Base-by-base conservation (phyloP, 805 yeast species). In the Wickerhamomyces rabaulensis region DNA sequence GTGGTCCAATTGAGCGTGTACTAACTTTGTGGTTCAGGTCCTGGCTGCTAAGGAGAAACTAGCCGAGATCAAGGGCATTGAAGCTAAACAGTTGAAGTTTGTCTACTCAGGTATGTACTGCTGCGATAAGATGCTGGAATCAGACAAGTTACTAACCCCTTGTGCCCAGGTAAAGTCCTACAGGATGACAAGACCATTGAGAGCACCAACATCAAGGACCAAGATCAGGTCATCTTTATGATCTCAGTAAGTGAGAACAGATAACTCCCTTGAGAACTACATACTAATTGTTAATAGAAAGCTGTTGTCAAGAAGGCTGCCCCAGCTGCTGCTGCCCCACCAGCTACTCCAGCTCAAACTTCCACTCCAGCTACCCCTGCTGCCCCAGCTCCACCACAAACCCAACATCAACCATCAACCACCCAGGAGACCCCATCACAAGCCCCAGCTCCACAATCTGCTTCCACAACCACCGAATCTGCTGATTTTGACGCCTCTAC, bases 171-270 rank as follows among this genome's bases (percentile, higher is more conserved):
- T 42, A 90, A 90, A 62, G 92, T 94, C 39, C 79, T 94, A 43
- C 88, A 80, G 59, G 96, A 94, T 69, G 87, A 79, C 40, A 86
- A 88, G 61, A 74, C 85, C 3, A 73, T 92, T 49, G 84, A 76
- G 43, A 74, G 77, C 8, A 84, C 82, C 64, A 85, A 86, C 53
- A 77, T 92, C 56, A 88, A 89, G 64, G 91, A 84, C 31, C 81
- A 75, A 37, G 97, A 89, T 58, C 92, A 90, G 57, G 81, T 94
- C 45, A 91, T 94, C 47, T 92, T 90, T 66, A 92, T 94, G 98
- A 78, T 90, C 43, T 78, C 91, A 36, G 80, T 79, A 64, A 67
- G 73, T 39, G 70, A 44, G 55, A n/a, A 27, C 47, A n/a, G 37
- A 39, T 22, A 23, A 38, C 12, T 31, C 44, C 27, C 16, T 13